These are phyloP conservation scores for Coemansia sp. DNA, from an alignment of 192 early-diverging fungal species.

Conservation along the genomic window DNA sequence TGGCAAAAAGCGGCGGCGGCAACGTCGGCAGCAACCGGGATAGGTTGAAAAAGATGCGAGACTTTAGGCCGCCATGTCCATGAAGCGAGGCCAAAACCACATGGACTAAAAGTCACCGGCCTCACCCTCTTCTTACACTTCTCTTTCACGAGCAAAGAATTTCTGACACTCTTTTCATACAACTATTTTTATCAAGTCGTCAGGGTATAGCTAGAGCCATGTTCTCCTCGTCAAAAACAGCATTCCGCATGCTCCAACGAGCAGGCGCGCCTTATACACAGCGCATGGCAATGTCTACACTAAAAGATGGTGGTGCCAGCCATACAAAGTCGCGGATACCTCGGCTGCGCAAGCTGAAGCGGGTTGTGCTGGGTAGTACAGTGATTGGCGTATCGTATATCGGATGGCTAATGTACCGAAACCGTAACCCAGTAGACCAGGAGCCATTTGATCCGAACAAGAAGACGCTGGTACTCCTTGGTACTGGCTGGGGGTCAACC, in stretches of 20 bases:
- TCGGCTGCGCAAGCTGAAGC: slow-evolving; percentile 44
- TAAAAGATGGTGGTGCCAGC: slow-evolving; percentile 10
- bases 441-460: slow-evolving; percentile 42
- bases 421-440: slow-evolving; percentile 47
- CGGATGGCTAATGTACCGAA: slow-evolving; percentile 51
- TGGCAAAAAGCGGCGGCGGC: background rate
- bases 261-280: slow-evolving; percentile 20
- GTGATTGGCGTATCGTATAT: slow-evolving; percentile 28
- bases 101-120: background rate
- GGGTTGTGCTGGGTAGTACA: slow-evolving; percentile 25
- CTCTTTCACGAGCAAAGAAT: background rate
- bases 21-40: background rate
- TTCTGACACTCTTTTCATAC: background rate
- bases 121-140: background rate
- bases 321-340: slow-evolving; percentile 20
- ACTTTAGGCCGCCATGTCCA: background rate
- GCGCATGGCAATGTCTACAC: slow-evolving; percentile 45
- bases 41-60: background rate
- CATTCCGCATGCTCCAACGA: slow-evolving; percentile 17
- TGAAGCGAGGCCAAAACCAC: background rate
- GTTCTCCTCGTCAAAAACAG: slow-evolving; percentile 25
- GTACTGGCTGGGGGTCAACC: slow-evolving; percentile 47
- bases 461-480: slow-evolving; percentile 46
- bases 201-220: slow-evolving; percentile 1
- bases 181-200: background rate